phyloP scores from a whole-genome alignment of 169 alveolate genomes.

The Plasmodium vivax region DNA sequence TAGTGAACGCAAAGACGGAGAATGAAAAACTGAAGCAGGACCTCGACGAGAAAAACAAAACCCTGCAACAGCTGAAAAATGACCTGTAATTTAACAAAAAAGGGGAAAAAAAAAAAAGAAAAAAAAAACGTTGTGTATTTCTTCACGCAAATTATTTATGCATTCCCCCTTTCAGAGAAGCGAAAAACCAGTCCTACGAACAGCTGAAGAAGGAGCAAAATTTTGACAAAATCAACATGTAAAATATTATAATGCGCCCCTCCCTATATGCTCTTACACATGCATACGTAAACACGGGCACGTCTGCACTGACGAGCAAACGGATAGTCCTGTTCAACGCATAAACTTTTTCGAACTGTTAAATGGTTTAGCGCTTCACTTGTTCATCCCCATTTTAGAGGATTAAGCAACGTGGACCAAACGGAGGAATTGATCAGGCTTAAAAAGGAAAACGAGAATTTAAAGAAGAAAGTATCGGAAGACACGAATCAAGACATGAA shows the following conservation, averaged over 20 bases:
- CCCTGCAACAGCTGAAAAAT: constrained; percentile 40
- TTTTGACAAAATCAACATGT: constrained; percentile 55
- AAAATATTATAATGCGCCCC: not conserved
- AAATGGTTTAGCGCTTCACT: not conserved
- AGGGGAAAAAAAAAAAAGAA: not conserved
- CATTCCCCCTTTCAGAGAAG: constrained; percentile 29
- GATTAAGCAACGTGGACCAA: constrained; percentile 66
- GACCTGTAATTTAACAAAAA: constrained; percentile 52
- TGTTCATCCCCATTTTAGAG: constrained; percentile 10
- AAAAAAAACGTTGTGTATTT: not conserved
- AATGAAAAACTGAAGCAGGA: constrained; percentile 41
- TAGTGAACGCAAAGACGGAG: constrained; percentile 44
- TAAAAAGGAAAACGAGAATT: constrained; percentile 71
- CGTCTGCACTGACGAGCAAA: not conserved
- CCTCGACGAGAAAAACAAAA: constrained; percentile 63
- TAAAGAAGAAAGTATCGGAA: constrained; percentile 21
- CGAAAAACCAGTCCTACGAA: constrained; percentile 42
- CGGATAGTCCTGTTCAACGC: not conserved
- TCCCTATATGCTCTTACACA: constrained; percentile 4
- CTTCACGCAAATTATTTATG: not conserved
- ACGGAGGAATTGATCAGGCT: constrained; percentile 70
- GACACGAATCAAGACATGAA: constrained; percentile 22
- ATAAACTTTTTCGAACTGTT: constrained; percentile 5
- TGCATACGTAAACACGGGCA: not conserved
- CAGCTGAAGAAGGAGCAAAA: constrained; percentile 51